Base-by-base conservation (phyloP, 1,139 yeast genomes). In the Arxiozyma bovina region DNA sequence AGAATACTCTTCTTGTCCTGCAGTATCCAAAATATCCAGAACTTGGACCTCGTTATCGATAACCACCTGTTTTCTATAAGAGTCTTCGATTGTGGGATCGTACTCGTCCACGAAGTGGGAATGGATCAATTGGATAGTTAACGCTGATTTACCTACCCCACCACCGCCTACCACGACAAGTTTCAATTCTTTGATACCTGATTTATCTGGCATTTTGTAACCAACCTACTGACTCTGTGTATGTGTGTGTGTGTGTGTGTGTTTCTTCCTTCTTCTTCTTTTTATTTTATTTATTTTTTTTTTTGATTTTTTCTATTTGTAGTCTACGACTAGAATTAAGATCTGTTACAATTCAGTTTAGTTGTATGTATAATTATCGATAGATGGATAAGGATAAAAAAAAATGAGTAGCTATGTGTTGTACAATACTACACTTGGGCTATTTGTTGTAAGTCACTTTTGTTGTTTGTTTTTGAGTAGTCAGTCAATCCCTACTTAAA, bases 131-230 rank as follows among this genome's bases (percentile, higher is more conserved):
- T 90, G 95, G 61, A 91, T 90, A 53, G 97, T 91, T 60, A 91
- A 76, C 11, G 98, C 98, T 12, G 96, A 87, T 71, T 93, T 93
- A 73, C 99, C 99, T 57, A 93, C 98, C 72, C 96, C 97, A 72
- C 98, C 98, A 51, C 96, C 98, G 55, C 98, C 98, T 53, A 93
- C 96, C 55, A 93, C 97, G 22, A 91, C 96, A 59, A 93, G 75
- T 69, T 91, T 89, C 71, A 85, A 89, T 70, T 86, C 94, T 70
- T 83, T 69, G 41, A 70, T 64, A 50, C 63, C 67, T 23, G 63
- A 59, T 51, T 63, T 63, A 40, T 58, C 45, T 27, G 45, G 34
- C 50, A 48, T 48, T 3, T 12, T 25, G 4, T 30, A 27, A 8
- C 30, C 11, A 27, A 27, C 8, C 2, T 27, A 27, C n/a, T n/a